Conservation (phyloP, 2,329 filamentous ascomycete species). For the Dryadomyces quercivorus region DNA sequence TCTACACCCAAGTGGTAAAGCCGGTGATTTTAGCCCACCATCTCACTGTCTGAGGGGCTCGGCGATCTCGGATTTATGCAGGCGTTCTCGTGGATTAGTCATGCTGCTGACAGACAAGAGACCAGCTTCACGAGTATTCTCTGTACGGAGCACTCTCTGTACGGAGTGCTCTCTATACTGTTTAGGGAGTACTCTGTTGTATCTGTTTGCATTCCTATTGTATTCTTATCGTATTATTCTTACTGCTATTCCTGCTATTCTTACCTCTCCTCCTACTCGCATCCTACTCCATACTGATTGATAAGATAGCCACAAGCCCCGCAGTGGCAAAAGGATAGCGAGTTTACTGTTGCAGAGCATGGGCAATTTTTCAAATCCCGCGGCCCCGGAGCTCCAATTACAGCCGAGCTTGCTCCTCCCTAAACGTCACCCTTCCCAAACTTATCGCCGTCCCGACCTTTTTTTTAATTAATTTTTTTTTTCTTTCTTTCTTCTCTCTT, state of each 20-base stretch:
- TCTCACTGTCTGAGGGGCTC: neutral
- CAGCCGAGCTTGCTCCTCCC: conserved; percentile 1
- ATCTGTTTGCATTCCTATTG: no score
- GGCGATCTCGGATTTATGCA: neutral
- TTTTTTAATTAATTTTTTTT: conserved; percentile 6
- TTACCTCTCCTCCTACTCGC: no score
- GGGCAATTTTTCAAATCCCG: conserved; percentile 1
- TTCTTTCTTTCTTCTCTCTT: conserved; percentile 1
- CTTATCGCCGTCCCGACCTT: conserved; percentile 6
- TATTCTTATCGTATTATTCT: no score
- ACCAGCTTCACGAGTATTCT: no score
- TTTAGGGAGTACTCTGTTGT: no score
- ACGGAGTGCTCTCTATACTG: no score
- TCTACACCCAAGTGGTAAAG: neutral
- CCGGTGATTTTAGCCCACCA: neutral
- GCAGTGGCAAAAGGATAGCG: neutral
- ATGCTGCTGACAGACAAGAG: no score
- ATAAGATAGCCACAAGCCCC: conserved; percentile 1
- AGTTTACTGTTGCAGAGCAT: neutral
- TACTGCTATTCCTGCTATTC: no score
- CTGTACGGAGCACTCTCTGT: no score
- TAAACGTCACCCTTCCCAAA: neutral
- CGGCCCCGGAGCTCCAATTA: conserved; percentile 4
- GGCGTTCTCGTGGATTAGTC: no score
- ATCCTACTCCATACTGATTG: neutral